Evolutionary conservation across 2,329 filamentous ascomycete species (phyloP), one percentile per base, ranked within the genome.

Genomic region (Xylariomycetidae sp.): DNA sequence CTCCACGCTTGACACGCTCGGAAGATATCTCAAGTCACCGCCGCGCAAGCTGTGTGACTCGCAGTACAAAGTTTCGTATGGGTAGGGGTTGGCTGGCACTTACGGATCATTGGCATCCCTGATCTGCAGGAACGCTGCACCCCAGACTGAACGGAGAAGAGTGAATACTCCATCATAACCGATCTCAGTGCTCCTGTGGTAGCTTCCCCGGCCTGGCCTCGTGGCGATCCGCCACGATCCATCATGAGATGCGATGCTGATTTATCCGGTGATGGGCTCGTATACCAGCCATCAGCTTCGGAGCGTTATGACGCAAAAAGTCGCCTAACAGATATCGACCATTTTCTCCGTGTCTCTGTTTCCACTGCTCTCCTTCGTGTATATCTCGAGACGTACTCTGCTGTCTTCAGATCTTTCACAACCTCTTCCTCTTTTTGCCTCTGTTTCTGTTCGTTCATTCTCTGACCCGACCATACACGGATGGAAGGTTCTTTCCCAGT

Each of bases 171-270:
- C 25, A 34, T 13, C 4, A 14, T 15, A 13, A 31, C 29, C 32
- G 22, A 26, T 14, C 17, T 27, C 19, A 14, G 6, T 13, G 6
- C 6, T 6, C 6, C 24, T 25, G 26, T 31, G 24, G 31, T 19
- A 20, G 14, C 19, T 20, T 22, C 28, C 20, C 27, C 15, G n/a
- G 29, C 17, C 20, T 37, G 34, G 34, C 34, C 40, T 32, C 31
- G 31, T 40, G 40, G 42, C 32, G 35, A 39, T 42, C 31, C 35
- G 25, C 37, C 37, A 29, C 31, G 32, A 35, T 29, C 19, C 31
- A 39, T 39, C 42, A 14, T 41, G 39, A 43, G 26, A 43, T 35
- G 41, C 28, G 32, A 42, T 35, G 42, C 31, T 40, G 40, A 36
- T 47, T 40, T 39, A 45, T 39, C 42, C 38, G 38, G 31, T 18